Evolutionary conservation across 305 asterid species (phyloP).

Genomic region (Stenogyne calaminthoides): DNA sequence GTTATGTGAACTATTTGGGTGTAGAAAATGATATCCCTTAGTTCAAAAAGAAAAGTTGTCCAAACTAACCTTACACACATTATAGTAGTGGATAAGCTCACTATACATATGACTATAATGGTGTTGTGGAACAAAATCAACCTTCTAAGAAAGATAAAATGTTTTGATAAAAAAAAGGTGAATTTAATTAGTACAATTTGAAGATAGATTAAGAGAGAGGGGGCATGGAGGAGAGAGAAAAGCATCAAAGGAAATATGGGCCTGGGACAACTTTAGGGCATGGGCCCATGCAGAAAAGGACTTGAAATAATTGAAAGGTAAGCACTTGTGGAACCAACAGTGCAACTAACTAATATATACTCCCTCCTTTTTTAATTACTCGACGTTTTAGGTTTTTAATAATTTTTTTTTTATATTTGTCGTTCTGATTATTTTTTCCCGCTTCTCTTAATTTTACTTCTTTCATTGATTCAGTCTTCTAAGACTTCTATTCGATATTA

Average conservation of each 20-base stretch:
- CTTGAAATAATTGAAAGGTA: constrained; percentile 53
- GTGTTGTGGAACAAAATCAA: neutral
- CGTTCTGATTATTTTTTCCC: no score
- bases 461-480: no score
- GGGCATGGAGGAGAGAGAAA: constrained; percentile 15
- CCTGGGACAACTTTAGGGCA: constrained; percentile 43
- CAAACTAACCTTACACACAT: neutral
- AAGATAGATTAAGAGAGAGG: neutral
- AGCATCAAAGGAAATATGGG: constrained; percentile 38
- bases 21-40: no score
- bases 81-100: neutral
- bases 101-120: neutral
- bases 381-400: no score
- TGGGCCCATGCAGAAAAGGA: constrained; percentile 53
- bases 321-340: constrained; percentile 38
- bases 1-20: no score
- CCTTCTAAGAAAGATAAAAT: neutral
- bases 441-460: no score
- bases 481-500: no score
- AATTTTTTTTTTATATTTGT: no score
- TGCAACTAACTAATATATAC: neutral
- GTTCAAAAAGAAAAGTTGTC: neutral
- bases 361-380: no score
- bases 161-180: neutral
- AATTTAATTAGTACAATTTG: neutral